Evolutionary conservation across 441 rosid genomes (phyloP), one percentile per base, ranked within the genome.

Genomic region (Breynia disticha): DNA sequence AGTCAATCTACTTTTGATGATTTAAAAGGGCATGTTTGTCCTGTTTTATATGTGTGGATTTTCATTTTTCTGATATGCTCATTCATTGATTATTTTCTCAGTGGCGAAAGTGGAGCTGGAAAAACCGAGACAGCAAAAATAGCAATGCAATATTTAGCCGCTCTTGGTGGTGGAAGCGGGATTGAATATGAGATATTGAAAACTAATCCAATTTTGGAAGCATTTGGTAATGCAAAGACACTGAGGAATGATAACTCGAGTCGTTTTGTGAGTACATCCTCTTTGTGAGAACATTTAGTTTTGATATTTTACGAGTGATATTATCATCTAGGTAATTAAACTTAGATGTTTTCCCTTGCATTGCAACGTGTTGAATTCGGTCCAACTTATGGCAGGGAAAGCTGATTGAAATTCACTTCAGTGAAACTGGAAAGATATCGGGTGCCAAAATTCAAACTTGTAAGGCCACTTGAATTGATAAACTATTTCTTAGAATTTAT

Each of bases 81-180:
- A 53, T 32, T 67, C 16, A 65, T 62, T 50, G 53, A 55, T 62
- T 76, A 48, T 65, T 71, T 68, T 57, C 70, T 42, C 79, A 94
- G 99, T 21, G 99, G 99, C 55, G 99, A 94, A 78, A 94, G 99
- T 79, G 99, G 97, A 68, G 99, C 99, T 22, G 99, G 99, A 57
- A 94, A 94, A 76, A 94, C 99, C 20, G 97, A 94, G 79, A 90
- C 99, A 16, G 97, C 99, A 48, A 94, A 94, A 84, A 90, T 90
- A 76, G 96, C 97, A 50, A 94, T 94, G 99, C 99, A 94, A 57
- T 94, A 87, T 75, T 73, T 94, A 75, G 99, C 99, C 67, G 94
- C 96, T 63, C 97, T 90, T 62, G 99, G 99, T 67, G 99, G 97
- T 52, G 99, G 99, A 67, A 87, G 95, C 63, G 99, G 99, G 59